These are phyloP conservation scores for Alternaria triticina DNA, from an alignment of 2,329 filamentous ascomycete genomes.

Conservation along the genomic window DNA sequence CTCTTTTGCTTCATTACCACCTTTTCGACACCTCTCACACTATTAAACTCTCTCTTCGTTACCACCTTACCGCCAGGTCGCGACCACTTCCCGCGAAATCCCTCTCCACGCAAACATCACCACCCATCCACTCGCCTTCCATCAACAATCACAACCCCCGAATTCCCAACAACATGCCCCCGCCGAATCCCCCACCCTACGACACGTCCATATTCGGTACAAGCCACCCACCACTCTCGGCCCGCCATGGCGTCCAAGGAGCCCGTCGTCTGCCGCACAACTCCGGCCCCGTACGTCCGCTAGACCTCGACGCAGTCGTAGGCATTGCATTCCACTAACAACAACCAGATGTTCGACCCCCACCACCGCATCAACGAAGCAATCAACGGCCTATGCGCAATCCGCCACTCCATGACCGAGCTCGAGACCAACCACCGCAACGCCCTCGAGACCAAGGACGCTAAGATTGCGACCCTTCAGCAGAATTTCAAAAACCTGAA, in stretches of 20 bases:
- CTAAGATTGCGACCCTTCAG: rapidly evolving
- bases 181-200: not conserved
- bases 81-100: not conserved
- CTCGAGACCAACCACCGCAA: not conserved
- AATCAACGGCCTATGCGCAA: not conserved
- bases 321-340: not conserved
- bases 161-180: not conserved
- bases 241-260: not conserved
- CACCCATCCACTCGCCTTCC: not conserved
- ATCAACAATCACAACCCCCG: not conserved
- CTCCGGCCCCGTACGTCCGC: not conserved
- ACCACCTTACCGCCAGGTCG: not conserved
- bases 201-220: not conserved
- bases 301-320: rapidly evolving
- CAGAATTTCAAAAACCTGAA: not conserved
- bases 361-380: not conserved
- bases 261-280: not conserved
- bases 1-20: not conserved
- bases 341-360: not conserved
- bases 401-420: not conserved
- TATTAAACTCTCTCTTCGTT: not conserved
- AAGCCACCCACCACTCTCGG: not conserved
- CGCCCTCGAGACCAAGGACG: not conserved
- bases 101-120: not conserved
- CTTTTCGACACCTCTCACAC: not conserved